A percentile compares a stretch with the other conserved stretches of the same genome.
Conservation (phyloP, 306 rosid genomes). For the Malus fusca region DNA sequence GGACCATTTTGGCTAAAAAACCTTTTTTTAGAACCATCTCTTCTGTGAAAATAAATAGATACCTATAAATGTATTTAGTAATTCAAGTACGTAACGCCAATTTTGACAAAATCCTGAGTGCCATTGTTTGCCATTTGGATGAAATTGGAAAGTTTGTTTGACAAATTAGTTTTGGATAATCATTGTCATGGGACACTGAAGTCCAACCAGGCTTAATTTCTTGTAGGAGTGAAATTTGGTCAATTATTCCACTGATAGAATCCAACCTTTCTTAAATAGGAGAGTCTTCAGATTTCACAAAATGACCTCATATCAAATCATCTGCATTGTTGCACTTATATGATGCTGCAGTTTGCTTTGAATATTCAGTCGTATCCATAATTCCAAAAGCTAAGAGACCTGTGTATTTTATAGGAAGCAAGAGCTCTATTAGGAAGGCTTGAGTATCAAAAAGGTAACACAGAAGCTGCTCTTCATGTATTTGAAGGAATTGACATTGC, state of each 20-base stretch:
- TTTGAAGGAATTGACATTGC: constrained; percentile 89
- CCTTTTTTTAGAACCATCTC: not conserved
- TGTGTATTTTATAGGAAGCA: constrained; percentile 59
- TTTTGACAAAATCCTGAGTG: not conserved
- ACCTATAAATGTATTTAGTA: not conserved
- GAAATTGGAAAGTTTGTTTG: not conserved
- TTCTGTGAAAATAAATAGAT: not conserved
- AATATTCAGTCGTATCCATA: not conserved
- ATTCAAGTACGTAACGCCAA: not conserved
- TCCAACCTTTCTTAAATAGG: not conserved
- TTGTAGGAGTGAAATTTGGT: not conserved
- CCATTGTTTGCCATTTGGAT: not conserved
- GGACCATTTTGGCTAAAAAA: too few relatives aligned
- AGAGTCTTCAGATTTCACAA: not conserved
- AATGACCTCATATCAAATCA: not conserved
- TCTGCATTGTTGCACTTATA: not conserved
- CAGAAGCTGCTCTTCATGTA: constrained; percentile 86
- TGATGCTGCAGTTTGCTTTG: constrained; percentile 2
- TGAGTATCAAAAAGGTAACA: constrained; percentile 82
- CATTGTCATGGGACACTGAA: not conserved
- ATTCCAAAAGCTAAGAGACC: constrained; percentile 12
- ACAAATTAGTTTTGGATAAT: not conserved
- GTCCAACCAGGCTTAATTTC: not conserved
- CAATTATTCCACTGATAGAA: not conserved
- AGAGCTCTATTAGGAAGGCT: constrained; percentile 93